Base-by-base conservation (phyloP, 441 rosid genomes). In the Manihot esculenta region DNA sequence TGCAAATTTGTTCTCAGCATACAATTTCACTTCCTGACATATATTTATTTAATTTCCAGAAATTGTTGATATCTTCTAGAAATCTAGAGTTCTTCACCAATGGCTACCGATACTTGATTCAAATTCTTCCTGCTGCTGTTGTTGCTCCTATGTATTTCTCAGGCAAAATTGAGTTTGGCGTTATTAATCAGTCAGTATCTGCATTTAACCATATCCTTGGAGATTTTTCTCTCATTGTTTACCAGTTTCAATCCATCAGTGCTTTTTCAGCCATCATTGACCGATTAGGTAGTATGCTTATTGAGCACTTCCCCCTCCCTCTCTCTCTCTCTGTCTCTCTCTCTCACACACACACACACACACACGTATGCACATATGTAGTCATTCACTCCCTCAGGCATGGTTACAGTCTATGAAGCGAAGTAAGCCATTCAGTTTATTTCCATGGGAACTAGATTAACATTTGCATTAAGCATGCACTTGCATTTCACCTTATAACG, bases 141-240 rank as follows among this genome's bases (percentile, higher is more conserved):
- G 95, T 94, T 64, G 99, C 99, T 78, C 99, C 99, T 3, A 94
- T 92, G 99, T 94, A 85, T 78, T 94, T 94, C 84, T 92, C 99
- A 3, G 97, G 97, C 53, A 89, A 92, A 82, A 94, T 94, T 74
- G 99, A 94, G 89, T 94, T 94, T 82, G 99, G 99, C 76, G 97
- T 94, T 77, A 92, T 94, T 72, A 94, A 89, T 83, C 99, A 94
- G 79, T 92, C 99, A 18, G 97, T 90, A 51, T 94, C 99, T 58
- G 99, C 99, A 49, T 94, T 94, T 77, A 94, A 92, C 77, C 97
- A 94, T 77, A 92, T 94, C 68, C 92, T 94, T 49, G 97, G 97
- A 75, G 99, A 94, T 75, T 87, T 94, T 83, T 94, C 99, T 48
- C 93, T 94, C 72, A 84, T 94, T 54, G 97, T 94, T 58, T 94